These are phyloP conservation scores for Aureobasidium mangrovei DNA, from an alignment of 2,329 filamentous ascomycete genomes.

Conservation along the genomic window DNA sequence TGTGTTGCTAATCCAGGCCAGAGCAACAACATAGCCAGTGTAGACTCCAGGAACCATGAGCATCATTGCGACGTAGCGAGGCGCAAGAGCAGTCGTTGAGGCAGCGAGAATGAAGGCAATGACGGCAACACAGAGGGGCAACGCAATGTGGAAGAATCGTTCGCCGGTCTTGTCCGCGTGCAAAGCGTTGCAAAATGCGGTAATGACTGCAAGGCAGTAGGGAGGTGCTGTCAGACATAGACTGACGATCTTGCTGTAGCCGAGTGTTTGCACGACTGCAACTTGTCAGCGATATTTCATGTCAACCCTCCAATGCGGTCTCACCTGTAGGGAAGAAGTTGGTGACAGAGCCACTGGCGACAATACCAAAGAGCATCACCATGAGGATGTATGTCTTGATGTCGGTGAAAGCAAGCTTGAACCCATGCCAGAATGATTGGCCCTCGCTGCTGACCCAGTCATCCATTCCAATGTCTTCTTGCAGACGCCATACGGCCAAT, in stretches of 20 bases:
- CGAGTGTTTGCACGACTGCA: constrained; percentile 25
- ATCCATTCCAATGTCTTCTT: constrained; percentile 28
- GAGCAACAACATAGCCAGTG: constrained; percentile 52
- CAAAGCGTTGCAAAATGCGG: constrained; percentile 29
- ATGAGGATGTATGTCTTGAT: constrained; percentile 29
- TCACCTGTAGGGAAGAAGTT: constrained; percentile 27
- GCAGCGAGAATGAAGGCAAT: constrained; percentile 26
- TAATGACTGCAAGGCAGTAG: constrained; percentile 28
- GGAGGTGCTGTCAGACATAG: constrained; percentile 29
- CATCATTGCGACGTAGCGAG: constrained; percentile 29
- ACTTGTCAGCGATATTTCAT: constrained; percentile 11
- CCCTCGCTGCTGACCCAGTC: constrained; percentile 22
- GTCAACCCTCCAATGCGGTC: neutral
- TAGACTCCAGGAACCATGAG: constrained; percentile 42
- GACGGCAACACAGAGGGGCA: constrained; percentile 24
- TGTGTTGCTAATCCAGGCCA: constrained; percentile 45
- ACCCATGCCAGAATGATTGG: constrained; percentile 26
- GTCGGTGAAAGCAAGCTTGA: constrained; percentile 26
- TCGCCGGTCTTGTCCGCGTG: constrained; percentile 33
- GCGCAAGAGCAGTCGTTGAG: constrained; percentile 21
- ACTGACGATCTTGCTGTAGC: constrained; percentile 25
- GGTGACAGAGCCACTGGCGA: constrained; percentile 26
- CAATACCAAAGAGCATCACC: constrained; percentile 29
- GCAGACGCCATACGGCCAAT: constrained; percentile 25
- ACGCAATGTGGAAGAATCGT: constrained; percentile 32